Conservation (phyloP, 805 yeast species). For the Jamesozyma rosinii region DNA sequence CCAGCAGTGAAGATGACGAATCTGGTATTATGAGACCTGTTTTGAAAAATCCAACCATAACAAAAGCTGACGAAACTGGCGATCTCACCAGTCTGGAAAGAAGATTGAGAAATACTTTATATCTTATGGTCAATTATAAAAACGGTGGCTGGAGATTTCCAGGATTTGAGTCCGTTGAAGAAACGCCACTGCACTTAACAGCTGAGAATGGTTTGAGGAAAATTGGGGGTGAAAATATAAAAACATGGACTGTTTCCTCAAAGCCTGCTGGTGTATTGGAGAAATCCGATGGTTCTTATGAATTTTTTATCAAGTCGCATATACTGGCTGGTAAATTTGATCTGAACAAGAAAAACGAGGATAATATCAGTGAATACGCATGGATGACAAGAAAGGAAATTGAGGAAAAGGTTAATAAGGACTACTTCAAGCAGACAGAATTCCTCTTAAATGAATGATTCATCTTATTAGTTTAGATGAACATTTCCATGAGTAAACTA, state of each 20-base stretch:
- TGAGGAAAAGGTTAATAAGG: slow-evolving; percentile 38
- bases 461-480: no score
- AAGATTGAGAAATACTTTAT: slow-evolving; percentile 67
- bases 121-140: slow-evolving; percentile 51
- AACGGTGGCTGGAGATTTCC: slow-evolving; percentile 67
- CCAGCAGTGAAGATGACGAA: slow-evolving; percentile 36
- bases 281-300: slow-evolving; percentile 31
- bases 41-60: slow-evolving; percentile 57
- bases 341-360: slow-evolving; percentile 32
- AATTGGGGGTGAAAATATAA: slow-evolving; percentile 66
- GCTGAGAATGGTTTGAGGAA: slow-evolving; percentile 67
- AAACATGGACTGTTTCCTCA: slow-evolving; percentile 85
- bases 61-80: slow-evolving; percentile 62
- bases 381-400: slow-evolving; percentile 87
- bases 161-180: slow-evolving; percentile 41
- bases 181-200: slow-evolving; percentile 51
- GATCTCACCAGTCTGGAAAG: slow-evolving; percentile 70
- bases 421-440: slow-evolving; percentile 48
- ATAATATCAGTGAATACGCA: slow-evolving; percentile 43
- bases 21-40: slow-evolving; percentile 63
- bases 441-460: slow-evolving; percentile 27
- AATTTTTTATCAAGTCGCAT: slow-evolving; percentile 77
- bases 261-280: slow-evolving; percentile 71
- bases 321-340: slow-evolving; percentile 75
- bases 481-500: not conserved